Percentiles rank a stretch among this genome's conserved stretches.
Evolutionary conservation across 257 asterid species (phyloP).

Genomic region (Nyctanthes arbortristis): DNA sequence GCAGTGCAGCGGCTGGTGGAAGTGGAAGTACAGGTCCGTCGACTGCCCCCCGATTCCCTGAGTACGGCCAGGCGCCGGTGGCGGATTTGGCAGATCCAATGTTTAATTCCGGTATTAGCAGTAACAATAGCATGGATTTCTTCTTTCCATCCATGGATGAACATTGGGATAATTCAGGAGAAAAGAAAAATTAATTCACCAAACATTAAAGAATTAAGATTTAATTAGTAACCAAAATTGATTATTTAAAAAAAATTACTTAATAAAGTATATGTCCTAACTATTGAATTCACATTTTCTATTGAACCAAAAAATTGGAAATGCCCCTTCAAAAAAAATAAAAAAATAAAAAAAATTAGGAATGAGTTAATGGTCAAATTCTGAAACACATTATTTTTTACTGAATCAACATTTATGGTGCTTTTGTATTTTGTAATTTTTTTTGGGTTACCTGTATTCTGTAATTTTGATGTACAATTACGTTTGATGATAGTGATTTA

Average conservation of each 20-base stretch:
- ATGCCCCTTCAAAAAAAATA: too few relatives aligned
- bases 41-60: constrained; percentile 26
- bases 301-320: too few relatives aligned
- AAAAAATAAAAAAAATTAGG: too few relatives aligned
- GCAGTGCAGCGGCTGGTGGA: constrained; percentile 24
- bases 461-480: too few relatives aligned
- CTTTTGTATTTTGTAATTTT: too few relatives aligned
- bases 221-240: not conserved
- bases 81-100: constrained; percentile 77
- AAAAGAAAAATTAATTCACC: constrained; percentile 37
- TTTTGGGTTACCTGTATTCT: too few relatives aligned
- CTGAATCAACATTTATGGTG: too few relatives aligned
- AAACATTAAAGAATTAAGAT: not conserved
- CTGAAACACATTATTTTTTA: too few relatives aligned
- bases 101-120: constrained; percentile 80
- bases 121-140: constrained; percentile 68
- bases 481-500: too few relatives aligned
- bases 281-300: not conserved
- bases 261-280: not conserved
- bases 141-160: constrained; percentile 68
- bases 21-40: constrained; percentile 22
- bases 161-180: constrained; percentile 64
- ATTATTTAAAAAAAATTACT: not conserved
- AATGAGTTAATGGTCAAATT: too few relatives aligned
- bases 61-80: constrained; percentile 48